phyloP scores from a whole-genome alignment of 2,329 filamentous ascomycete genomes.

The Claviceps arundinis region DNA sequence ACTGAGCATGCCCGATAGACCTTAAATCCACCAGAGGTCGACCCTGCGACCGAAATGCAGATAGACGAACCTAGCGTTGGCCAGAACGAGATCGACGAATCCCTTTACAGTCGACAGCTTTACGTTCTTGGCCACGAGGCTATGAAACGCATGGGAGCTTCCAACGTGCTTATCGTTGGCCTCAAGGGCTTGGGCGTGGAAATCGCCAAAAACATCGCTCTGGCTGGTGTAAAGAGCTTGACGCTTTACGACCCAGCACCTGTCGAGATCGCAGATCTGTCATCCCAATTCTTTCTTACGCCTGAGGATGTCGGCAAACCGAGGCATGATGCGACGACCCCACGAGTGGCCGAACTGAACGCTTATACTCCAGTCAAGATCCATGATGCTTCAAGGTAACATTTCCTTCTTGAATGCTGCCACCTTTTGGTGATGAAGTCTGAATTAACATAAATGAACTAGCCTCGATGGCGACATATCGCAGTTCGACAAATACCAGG shows the following conservation, averaged over 20 bases:
- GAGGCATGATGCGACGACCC: conserved; percentile 73
- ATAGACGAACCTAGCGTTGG: conserved; percentile 47
- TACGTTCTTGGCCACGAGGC: conserved; percentile 64
- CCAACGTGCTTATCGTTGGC: conserved; percentile 84
- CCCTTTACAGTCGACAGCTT: conserved; percentile 61
- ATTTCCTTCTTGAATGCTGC: conserved; percentile 4
- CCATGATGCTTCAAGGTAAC: conserved; percentile 46
- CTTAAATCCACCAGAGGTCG: conserved; percentile 42
- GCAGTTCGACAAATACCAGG: conserved; percentile 81
- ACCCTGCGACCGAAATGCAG: conserved; percentile 52
- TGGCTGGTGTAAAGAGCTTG: conserved; percentile 95
- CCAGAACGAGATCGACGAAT: conserved; percentile 53
- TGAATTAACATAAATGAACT: neutral
- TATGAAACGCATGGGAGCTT: conserved; percentile 98
- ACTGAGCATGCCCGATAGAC: conserved; percentile 22
- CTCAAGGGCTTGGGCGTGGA: conserved; percentile 92
- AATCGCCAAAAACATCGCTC: conserved; percentile 96
- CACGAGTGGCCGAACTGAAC: conserved; percentile 86
- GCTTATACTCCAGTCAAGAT: conserved; percentile 86
- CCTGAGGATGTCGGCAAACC: conserved; percentile 83
- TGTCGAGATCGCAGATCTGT: conserved; percentile 75
- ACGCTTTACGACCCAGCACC: conserved; percentile 84
- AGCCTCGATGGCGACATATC: conserved; percentile 65
- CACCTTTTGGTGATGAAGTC: neutral
- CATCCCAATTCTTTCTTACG: conserved; percentile 92